These are phyloP conservation scores for Vigna reflexopilosa DNA, from an alignment of 306 rosid genomes.

Conservation along the genomic window DNA sequence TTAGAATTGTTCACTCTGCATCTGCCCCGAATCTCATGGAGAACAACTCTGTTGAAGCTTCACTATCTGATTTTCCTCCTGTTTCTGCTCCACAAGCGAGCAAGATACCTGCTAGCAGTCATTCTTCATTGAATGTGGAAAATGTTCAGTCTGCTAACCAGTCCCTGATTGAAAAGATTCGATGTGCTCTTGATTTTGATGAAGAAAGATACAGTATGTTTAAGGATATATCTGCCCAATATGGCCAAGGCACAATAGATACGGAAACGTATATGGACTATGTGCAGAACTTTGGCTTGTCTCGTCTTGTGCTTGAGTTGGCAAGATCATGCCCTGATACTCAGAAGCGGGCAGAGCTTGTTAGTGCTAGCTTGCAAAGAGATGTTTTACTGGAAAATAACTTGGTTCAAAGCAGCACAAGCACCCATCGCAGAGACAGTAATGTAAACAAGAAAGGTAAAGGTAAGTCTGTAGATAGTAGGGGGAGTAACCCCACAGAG, in stretches of 20 bases:
- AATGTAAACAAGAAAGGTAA: constrained; percentile 75
- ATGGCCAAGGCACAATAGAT: constrained; percentile 82
- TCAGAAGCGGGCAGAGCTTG: constrained; percentile 81
- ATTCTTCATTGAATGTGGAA: constrained; percentile 52
- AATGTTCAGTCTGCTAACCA: constrained; percentile 89
- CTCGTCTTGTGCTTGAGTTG: constrained; percentile 83
- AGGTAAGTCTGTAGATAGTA: constrained; percentile 60
- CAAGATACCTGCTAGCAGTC: constrained; percentile 61
- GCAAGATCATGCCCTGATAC: constrained; percentile 87
- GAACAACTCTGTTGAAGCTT: constrained; percentile 56
- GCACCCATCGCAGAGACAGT: constrained; percentile 46
- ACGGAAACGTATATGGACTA: constrained; percentile 69
- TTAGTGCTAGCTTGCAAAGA: constrained; percentile 60
- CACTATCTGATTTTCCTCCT: constrained; percentile 82
- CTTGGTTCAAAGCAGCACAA: constrained; percentile 37
- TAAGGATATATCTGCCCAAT: constrained; percentile 83
- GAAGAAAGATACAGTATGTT: constrained; percentile 70
- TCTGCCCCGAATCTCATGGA: constrained; percentile 83
- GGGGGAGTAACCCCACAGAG: constrained; percentile 53
- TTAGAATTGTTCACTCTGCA: constrained; percentile 69
- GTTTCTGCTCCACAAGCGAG: constrained; percentile 69
- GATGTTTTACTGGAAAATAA: constrained; percentile 53
- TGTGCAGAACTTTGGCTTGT: constrained; percentile 83
- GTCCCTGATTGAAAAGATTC: constrained; percentile 90
- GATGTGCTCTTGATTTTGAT: constrained; percentile 77